Percentiles rank a stretch among this genome's conserved stretches.
phyloP scores from a whole-genome alignment of 768 basidiomycete species.

The Rhizopogon roseolus region DNA sequence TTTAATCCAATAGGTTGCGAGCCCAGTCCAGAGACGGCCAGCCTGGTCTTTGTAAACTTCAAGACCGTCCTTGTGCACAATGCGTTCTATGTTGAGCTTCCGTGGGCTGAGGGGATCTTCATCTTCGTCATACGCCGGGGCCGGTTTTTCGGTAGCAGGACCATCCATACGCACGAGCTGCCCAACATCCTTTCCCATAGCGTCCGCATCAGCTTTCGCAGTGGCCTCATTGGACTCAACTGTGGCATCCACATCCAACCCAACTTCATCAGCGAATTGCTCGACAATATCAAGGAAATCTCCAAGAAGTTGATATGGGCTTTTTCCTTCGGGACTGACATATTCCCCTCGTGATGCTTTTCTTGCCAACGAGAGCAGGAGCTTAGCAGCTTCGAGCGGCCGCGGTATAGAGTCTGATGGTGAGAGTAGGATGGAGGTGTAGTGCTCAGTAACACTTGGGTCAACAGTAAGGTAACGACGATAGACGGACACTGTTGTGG shows the following conservation, averaged over 20 bases:
- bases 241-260: slow-evolving; percentile 78
- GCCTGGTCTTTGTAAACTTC: slow-evolving; percentile 94
- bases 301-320: slow-evolving; percentile 88
- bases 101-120: slow-evolving; percentile 69
- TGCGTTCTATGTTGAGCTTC: slow-evolving; percentile 81
- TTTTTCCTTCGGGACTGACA: slow-evolving; percentile 86
- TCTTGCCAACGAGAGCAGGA: slow-evolving; percentile 78
- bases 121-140: slow-evolving; percentile 66
- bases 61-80: slow-evolving; percentile 84
- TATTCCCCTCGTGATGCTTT: slow-evolving; percentile 83
- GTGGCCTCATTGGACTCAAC: slow-evolving; percentile 47
- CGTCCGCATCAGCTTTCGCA: slow-evolving; percentile 44
- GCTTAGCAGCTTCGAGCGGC: slow-evolving; percentile 91
- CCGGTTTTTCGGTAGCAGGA: slow-evolving; percentile 48
- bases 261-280: slow-evolving; percentile 87
- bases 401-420: slow-evolving; percentile 57
- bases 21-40: slow-evolving; percentile 90
- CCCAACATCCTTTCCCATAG: slow-evolving; percentile 32
- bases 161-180: slow-evolving; percentile 70
- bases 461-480: slow-evolving; percentile 85
- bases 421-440: slow-evolving; percentile 61
- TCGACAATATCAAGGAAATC: slow-evolving; percentile 94
- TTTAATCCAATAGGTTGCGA: slow-evolving; percentile 99
- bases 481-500: slow-evolving; percentile 78
- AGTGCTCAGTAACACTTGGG: slow-evolving; percentile 76